Base-by-base conservation (phyloP, 2,329 filamentous ascomycete genomes). In the Talaromyces verruculosus region DNA sequence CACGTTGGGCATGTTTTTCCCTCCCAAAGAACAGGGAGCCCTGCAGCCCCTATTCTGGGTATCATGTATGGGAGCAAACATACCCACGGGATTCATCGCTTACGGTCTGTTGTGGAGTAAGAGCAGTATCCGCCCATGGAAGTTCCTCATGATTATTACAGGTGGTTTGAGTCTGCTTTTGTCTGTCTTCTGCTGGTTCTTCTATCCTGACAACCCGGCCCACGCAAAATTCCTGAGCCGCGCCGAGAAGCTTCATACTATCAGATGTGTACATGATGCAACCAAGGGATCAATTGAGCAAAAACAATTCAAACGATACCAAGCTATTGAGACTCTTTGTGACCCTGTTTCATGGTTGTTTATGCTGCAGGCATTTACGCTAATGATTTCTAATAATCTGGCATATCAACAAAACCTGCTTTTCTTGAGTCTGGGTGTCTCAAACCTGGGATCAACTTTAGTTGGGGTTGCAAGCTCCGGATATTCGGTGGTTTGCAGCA, bases 11-110 rank as follows among this genome's bases (percentile, higher is more conserved):
- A 70, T 70, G 69, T 81, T 82, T 49, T 85, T 86, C 69, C 79
- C 78, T 1, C 67, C 74, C 0, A 71, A 78, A 10, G 83, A 85
- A 49, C 78, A 78, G 10, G 77, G 80, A 1, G 77, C 84, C 51
- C 79, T 84, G 0, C 81, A 83, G 8, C 78, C 84, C 0, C 72
- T 86, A 0, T 85, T 86, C 66, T 86, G 84, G 84, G 49, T 68
- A 2, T 67, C 68, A 2, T 70, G 68, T 15, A 57, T 69, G 58
- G 69, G 66, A 3, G 60, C 79, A 0, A 77, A 78, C 10, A 74
- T 80, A 25, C 70, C 71, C 1, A 73, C 76, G 0, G 78, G 76
- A 0, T 79, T 81, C 39, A 76, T 81, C 7, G 73, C 78, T 0
- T 81, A 81, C 62, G 79, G 78, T 0, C 70, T 81, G 1, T 74